Conservation (phyloP, 176 grass and related monocot species). For the Rhipidocladum racemiflorum region DNA sequence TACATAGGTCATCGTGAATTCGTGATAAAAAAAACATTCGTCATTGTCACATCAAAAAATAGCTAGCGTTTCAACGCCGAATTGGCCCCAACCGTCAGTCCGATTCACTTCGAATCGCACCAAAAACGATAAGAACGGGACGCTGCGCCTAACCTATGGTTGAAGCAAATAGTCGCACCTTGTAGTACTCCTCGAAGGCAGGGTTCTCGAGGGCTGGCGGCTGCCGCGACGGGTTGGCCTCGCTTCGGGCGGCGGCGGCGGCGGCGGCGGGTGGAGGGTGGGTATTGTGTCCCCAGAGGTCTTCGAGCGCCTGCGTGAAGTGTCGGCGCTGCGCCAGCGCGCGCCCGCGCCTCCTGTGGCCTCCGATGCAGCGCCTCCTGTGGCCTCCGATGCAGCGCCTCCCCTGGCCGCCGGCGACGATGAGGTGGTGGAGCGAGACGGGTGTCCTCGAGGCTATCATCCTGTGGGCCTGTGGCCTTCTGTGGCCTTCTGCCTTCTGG, state of each 20-base stretch:
- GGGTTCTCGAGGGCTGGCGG: slow-evolving; percentile 63
- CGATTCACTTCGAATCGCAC: too few species aligned
- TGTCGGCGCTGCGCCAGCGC: slow-evolving; percentile 57
- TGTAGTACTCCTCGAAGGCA: slow-evolving; percentile 89
- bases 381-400: slow-evolving; percentile 28
- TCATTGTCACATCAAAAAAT: too few species aligned
- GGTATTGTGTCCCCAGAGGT: slow-evolving; percentile 39
- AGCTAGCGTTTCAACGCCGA: too few species aligned
- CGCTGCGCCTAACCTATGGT: too few species aligned
- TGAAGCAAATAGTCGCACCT: slow-evolving; percentile 36
- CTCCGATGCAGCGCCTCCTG: slow-evolving; percentile 34
- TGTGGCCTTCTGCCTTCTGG: too few species aligned
- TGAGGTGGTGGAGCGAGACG: slow-evolving; percentile 30
- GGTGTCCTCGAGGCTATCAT: slow-evolving; percentile 27
- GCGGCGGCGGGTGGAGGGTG: slow-evolving; percentile 3
- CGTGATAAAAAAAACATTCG: background rate
- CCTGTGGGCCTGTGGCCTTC: too few species aligned
- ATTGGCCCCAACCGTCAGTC: too few species aligned
- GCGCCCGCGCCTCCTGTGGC: slow-evolving; percentile 45
- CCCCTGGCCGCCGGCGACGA: slow-evolving; percentile 21
- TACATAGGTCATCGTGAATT: background rate
- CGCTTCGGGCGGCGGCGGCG: background rate
- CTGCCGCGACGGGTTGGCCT: slow-evolving; percentile 43
- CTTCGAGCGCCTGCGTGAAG: slow-evolving; percentile 55
- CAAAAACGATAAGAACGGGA: too few species aligned